Percentiles rank a stretch among this genome's conserved stretches.
Conservation (phyloP, 495 filamentous ascomycete genomes). For the Xylaria flabelliformis region DNA sequence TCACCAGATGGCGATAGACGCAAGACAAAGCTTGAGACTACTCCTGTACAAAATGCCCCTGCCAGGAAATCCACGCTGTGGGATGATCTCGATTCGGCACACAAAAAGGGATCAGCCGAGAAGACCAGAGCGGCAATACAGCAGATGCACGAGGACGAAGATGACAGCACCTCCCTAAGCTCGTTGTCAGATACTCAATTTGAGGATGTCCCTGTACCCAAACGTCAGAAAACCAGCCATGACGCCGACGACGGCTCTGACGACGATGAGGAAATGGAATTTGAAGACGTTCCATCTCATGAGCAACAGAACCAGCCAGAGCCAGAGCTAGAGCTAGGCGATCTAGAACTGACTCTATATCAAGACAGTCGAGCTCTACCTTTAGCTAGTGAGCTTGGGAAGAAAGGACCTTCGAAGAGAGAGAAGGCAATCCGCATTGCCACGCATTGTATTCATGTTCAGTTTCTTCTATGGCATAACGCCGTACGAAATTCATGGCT, state of each 20-base stretch:
- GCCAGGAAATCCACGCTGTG: conserved; percentile 65
- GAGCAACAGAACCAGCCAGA: conserved; percentile 38
- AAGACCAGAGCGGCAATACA: conserved; percentile 56
- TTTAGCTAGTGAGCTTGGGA: conserved; percentile 66
- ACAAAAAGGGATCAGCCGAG: conserved; percentile 54
- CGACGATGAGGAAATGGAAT: conserved; percentile 77
- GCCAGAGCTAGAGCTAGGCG: conserved; percentile 47
- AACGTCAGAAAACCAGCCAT: conserved; percentile 35
- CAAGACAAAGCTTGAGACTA: conserved; percentile 31
- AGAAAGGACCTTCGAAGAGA: conserved; percentile 85
- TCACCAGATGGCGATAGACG: conserved; percentile 34
- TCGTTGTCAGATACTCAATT: conserved; percentile 74
- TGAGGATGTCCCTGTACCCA: conserved; percentile 60
- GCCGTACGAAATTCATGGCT: conserved; percentile 84
- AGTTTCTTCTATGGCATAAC: conserved; percentile 88
- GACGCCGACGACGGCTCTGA: conserved; percentile 40
- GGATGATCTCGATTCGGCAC: conserved; percentile 68
- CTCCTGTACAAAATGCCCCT: conserved; percentile 32
- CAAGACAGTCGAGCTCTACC: conserved; percentile 59
- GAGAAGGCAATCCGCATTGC: conserved; percentile 77
- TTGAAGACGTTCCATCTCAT: conserved; percentile 78
- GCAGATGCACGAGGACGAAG: conserved; percentile 60
- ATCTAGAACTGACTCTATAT: conserved; percentile 79
- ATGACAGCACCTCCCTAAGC: conserved; percentile 59
- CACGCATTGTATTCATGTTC: conserved; percentile 90